Conservation (phyloP, 768 basidiomycete genomes). For the Gymnopilus dilepis region DNA sequence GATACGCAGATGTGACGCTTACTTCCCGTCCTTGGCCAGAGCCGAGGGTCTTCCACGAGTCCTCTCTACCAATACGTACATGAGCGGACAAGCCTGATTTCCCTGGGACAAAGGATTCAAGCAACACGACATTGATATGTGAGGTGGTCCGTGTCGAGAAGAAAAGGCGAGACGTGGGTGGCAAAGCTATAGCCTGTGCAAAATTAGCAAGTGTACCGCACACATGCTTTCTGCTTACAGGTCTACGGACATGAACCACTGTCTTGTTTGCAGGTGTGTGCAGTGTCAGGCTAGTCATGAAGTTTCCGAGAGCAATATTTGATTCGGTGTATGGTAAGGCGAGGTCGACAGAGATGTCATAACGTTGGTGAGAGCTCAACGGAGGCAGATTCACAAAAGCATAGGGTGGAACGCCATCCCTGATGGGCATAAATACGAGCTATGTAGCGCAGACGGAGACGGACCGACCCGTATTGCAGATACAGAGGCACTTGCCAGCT, state of each 20-base stretch:
- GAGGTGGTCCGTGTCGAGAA: slow-evolving; percentile 46
- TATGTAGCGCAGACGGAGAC: background rate
- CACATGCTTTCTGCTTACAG: slow-evolving; percentile 51
- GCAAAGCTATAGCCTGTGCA: slow-evolving; percentile 62
- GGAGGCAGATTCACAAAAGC: slow-evolving; percentile 57
- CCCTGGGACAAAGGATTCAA: slow-evolving; percentile 57
- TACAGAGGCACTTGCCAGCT: slow-evolving; percentile 73
- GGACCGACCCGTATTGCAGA: slow-evolving; percentile 80
- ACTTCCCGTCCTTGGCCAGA: slow-evolving; percentile 75
- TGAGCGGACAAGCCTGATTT: slow-evolving; percentile 56
- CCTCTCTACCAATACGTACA: slow-evolving; percentile 75
- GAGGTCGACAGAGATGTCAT: slow-evolving; percentile 73
- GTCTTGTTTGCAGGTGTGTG: slow-evolving; percentile 67
- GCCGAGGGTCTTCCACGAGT: slow-evolving; percentile 75
- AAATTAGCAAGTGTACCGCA: slow-evolving; percentile 6
- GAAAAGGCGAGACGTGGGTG: slow-evolving; percentile 45
- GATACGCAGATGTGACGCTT: slow-evolving; percentile 62
- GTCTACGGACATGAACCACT: slow-evolving; percentile 60
- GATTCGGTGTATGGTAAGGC: slow-evolving; percentile 66
- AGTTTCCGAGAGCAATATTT: slow-evolving; percentile 81
- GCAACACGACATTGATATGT: slow-evolving; percentile 57
- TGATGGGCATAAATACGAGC: slow-evolving; percentile 33
- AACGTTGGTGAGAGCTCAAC: slow-evolving; percentile 68
- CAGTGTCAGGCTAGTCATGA: slow-evolving; percentile 75
- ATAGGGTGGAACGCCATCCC: slow-evolving; percentile 69